Evolutionary conservation across 176 grass and related monocot genomes (phyloP).

Genomic region (Aechmea fasciata): DNA sequence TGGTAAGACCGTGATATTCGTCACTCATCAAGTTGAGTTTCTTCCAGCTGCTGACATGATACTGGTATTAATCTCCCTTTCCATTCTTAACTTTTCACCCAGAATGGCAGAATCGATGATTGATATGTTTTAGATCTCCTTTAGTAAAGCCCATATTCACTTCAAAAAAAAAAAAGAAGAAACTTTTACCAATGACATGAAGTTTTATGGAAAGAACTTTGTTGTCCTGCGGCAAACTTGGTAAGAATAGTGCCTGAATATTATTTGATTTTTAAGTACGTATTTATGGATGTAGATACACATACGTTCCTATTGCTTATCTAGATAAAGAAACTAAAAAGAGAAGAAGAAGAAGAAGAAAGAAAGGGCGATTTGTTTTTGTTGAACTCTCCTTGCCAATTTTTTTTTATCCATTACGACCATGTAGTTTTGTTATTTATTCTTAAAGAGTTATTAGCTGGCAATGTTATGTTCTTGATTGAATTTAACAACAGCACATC

Average conservation of each 20-base stretch:
- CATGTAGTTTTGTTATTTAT: too few species aligned
- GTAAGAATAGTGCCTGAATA: neutral
- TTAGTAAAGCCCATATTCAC: too few species aligned
- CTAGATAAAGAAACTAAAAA: too few species aligned
- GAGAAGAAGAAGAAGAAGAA: too few species aligned
- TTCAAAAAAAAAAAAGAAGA: too few species aligned
- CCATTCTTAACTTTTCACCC: neutral
- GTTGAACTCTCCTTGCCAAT: too few species aligned
- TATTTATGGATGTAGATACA: neutral
- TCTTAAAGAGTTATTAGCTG: neutral
- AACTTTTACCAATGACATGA: too few species aligned
- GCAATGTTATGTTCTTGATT: neutral
- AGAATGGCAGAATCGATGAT: neutral
- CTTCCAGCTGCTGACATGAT: constrained; percentile 88
- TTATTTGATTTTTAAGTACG: neutral
- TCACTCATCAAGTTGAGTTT: constrained; percentile 99
- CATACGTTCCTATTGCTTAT: too few species aligned
- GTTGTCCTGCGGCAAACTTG: neutral
- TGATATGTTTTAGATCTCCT: neutral
- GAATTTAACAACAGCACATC: neutral
- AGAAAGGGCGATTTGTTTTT: too few species aligned
- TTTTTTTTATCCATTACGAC: too few species aligned
- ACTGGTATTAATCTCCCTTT: constrained; percentile 31
- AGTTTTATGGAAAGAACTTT: neutral
- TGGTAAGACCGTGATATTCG: constrained; percentile 81